phyloP scores from a whole-genome alignment of 2,329 filamentous ascomycete genomes.

The Fusarium nisikadoi region DNA sequence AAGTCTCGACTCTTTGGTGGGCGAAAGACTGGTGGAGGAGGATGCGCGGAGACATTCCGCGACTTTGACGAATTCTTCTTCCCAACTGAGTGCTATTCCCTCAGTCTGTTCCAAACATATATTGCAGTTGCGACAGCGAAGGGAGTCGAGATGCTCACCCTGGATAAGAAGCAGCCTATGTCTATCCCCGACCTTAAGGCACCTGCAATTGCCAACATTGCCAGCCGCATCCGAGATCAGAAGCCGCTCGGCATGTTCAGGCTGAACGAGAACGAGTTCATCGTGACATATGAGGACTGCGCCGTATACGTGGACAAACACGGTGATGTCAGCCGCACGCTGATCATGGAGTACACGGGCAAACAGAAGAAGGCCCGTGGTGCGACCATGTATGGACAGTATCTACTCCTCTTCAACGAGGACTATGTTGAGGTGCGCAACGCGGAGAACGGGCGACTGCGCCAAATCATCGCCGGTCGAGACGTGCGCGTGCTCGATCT shows the following conservation, averaged over 20 bases:
- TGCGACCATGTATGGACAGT: slow-evolving; percentile 90
- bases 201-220: slow-evolving; percentile 84
- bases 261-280: slow-evolving; percentile 89
- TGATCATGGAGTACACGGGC: slow-evolving; percentile 99
- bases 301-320: slow-evolving; percentile 99
- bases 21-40: slow-evolving; percentile 68
- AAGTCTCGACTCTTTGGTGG: slow-evolving; percentile 74
- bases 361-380: slow-evolving; percentile 80
- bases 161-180: slow-evolving; percentile 97
- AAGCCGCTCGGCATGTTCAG: slow-evolving; percentile 96
- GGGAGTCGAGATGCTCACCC: slow-evolving; percentile 93
- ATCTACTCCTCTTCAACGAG: slow-evolving; percentile 91
- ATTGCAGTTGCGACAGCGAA: slow-evolving; percentile 91
- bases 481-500: slow-evolving; percentile 93
- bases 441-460: slow-evolving; percentile 90
- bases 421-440: slow-evolving; percentile 98
- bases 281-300: slow-evolving; percentile 94
- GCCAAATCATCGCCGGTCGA: slow-evolving; percentile 92
- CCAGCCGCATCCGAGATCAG: slow-evolving; percentile 82
- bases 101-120: slow-evolving; percentile 96
- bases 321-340: slow-evolving; percentile 90
- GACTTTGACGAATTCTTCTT: slow-evolving; percentile 99
- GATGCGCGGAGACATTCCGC: slow-evolving; percentile 92
- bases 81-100: slow-evolving; percentile 90
- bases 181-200: slow-evolving; percentile 88